A percentile compares a stretch with the other conserved stretches of the same genome.
Evolutionary conservation across 2,329 filamentous ascomycete species (phyloP).

Genomic region (Neopestalotiopsis sp.): DNA sequence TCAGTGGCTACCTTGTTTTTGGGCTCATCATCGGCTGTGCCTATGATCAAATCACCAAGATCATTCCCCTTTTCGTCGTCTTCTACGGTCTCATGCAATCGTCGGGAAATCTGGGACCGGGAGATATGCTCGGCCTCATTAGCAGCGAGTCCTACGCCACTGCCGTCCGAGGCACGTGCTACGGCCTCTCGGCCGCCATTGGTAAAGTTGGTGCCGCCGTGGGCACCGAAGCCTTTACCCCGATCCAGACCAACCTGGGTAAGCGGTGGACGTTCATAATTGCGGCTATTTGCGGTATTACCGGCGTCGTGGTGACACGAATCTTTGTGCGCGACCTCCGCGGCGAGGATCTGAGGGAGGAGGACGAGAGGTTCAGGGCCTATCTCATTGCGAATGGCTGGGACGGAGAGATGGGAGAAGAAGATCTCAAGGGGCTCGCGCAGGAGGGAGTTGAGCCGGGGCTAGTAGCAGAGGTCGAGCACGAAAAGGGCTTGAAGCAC

Average conservation of each 20-base stretch:
- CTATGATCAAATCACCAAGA: slow-evolving; percentile 52
- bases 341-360: slow-evolving; percentile 48
- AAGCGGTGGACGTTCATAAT: slow-evolving; percentile 59
- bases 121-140: slow-evolving; percentile 56
- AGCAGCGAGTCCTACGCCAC: slow-evolving; percentile 58
- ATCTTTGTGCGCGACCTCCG: slow-evolving; percentile 53
- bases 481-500: slow-evolving; percentile 6
- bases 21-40: slow-evolving; percentile 57
- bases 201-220: slow-evolving; percentile 58
- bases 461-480: slow-evolving; percentile 15
- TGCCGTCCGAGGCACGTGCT: slow-evolving; percentile 55
- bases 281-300: slow-evolving; percentile 55
- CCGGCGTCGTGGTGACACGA: slow-evolving; percentile 51
- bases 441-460: slow-evolving; percentile 16
- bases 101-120: slow-evolving; percentile 55
- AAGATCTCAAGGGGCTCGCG: slow-evolving; percentile 12
- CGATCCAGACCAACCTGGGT: slow-evolving; percentile 49
- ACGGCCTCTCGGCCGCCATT: slow-evolving; percentile 54
- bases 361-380: slow-evolving; percentile 49
- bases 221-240: slow-evolving; percentile 56
- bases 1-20: slow-evolving; percentile 55
- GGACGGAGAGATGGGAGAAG: slow-evolving; percentile 49
- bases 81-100: slow-evolving; percentile 59
- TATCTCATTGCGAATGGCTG: slow-evolving; percentile 51
- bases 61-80: slow-evolving; percentile 52